Evolutionary conservation across 495 filamentous ascomycete genomes (phyloP).

Genomic region (Hypoxylon intermedium): DNA sequence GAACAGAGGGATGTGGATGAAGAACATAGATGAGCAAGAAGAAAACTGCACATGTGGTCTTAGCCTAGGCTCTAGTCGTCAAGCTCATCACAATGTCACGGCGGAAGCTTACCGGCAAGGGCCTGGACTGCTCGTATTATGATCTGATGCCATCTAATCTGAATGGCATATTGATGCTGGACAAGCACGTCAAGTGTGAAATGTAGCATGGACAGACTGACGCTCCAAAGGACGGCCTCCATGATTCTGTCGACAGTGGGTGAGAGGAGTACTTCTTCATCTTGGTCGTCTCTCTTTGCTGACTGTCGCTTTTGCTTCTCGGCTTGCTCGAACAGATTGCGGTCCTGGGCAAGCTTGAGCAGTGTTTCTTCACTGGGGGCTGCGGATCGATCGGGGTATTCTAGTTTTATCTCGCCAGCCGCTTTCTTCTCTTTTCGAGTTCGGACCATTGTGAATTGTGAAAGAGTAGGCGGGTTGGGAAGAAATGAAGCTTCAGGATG

Average conservation of each 20-base stretch:
- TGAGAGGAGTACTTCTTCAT: slow-evolving; percentile 42
- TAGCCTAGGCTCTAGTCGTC: slow-evolving; percentile 20
- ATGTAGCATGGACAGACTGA: slow-evolving; percentile 80
- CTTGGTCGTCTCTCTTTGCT: slow-evolving; percentile 42
- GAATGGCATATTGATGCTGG: slow-evolving; percentile 84
- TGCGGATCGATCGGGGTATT: slow-evolving; percentile 64
- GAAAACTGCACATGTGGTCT: slow-evolving; percentile 58
- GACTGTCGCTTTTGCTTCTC: slow-evolving; percentile 42
- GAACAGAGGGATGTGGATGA: slow-evolving; percentile 59
- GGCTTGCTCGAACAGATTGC: slow-evolving; percentile 55
- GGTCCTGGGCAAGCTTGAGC: slow-evolving; percentile 68
- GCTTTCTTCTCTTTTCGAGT: slow-evolving; percentile 58
- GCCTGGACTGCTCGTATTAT: slow-evolving; percentile 58
- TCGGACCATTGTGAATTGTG: slow-evolving; percentile 47
- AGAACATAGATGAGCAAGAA: slow-evolving; percentile 65
- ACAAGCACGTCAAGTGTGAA: slow-evolving; percentile 90
- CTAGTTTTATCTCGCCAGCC: slow-evolving; percentile 60
- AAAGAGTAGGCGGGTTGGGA: neutral
- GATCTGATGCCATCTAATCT: slow-evolving; percentile 66
- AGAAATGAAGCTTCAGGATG: neutral
- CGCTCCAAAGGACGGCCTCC: slow-evolving; percentile 70
- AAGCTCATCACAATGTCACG: slow-evolving; percentile 3
- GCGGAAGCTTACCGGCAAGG: slow-evolving; percentile 52
- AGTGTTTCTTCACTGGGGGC: slow-evolving; percentile 64
- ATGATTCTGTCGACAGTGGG: slow-evolving; percentile 59